These are phyloP conservation scores for Gossypium lobatum DNA, from an alignment of 441 rosid species.

Conservation along the genomic window DNA sequence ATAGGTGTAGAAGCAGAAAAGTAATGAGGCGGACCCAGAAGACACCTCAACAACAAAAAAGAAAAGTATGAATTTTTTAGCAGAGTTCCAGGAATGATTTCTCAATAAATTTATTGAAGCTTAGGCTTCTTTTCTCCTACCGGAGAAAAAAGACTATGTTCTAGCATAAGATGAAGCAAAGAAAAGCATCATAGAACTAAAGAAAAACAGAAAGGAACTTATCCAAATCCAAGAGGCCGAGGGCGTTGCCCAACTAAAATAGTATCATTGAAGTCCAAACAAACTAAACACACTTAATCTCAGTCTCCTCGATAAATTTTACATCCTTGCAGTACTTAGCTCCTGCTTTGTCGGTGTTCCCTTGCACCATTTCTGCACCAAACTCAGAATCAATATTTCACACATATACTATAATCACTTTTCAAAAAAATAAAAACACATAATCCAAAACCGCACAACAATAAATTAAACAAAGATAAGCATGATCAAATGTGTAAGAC, in stretches of 20 bases:
- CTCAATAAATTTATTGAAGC: slow-evolving; percentile 34
- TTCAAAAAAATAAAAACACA: neutral
- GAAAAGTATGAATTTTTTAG: slow-evolving; percentile 57
- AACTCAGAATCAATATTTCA: slow-evolving; percentile 11
- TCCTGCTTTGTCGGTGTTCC: slow-evolving; percentile 90
- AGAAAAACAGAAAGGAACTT: slow-evolving; percentile 49
- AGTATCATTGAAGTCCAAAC: slow-evolving; percentile 54
- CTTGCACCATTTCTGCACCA: slow-evolving; percentile 65
- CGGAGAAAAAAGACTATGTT: slow-evolving; percentile 23
- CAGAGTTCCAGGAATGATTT: slow-evolving; percentile 26
- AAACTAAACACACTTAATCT: slow-evolving; percentile 49
- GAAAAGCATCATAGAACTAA: slow-evolving; percentile 36
- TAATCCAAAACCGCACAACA: neutral
- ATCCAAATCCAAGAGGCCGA: slow-evolving; percentile 68
- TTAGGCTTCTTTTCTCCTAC: slow-evolving; percentile 25
- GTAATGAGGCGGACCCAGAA: slow-evolving; percentile 76
- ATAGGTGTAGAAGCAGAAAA: slow-evolving; percentile 72
- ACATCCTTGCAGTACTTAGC: slow-evolving; percentile 35
- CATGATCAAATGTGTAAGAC: neutral
- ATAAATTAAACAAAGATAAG: neutral
- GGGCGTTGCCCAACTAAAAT: slow-evolving; percentile 50
- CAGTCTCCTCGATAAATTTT: slow-evolving; percentile 27
- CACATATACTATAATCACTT: neutral
- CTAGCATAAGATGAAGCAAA: slow-evolving; percentile 30
- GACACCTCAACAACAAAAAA: slow-evolving; percentile 85